Conservation (phyloP, 495 filamentous ascomycete species). For the Aspergillus leporis region DNA sequence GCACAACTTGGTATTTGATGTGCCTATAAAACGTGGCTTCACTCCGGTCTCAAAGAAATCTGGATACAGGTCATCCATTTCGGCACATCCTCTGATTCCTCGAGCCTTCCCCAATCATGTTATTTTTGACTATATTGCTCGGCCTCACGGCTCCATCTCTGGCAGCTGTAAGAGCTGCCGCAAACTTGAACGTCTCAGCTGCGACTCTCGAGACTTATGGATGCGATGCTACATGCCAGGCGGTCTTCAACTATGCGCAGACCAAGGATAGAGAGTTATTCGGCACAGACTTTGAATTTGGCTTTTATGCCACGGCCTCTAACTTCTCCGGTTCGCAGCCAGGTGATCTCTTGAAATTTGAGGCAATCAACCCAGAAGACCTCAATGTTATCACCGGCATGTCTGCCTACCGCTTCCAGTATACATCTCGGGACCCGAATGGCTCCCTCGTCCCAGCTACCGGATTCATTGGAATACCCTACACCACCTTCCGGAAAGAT, state of each 20-base stretch:
- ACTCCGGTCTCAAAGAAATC: background rate
- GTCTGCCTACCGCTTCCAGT: slow-evolving; percentile 45
- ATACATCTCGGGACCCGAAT: slow-evolving; percentile 40
- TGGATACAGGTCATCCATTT: background rate
- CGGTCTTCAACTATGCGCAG: background rate
- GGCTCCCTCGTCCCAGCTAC: slow-evolving; percentile 46
- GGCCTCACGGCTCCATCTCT: background rate
- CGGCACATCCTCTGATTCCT: background rate
- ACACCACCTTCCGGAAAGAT: slow-evolving; percentile 21
- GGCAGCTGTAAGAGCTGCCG: background rate
- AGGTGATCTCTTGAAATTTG: slow-evolving; percentile 34
- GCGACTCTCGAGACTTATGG: background rate
- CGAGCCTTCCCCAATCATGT: background rate
- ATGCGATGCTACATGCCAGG: slow-evolving; percentile 5
- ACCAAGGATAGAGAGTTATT: background rate
- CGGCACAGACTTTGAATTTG: slow-evolving; percentile 11
- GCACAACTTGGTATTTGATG: no score
- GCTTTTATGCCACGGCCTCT: slow-evolving; percentile 12
- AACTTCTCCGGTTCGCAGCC: slow-evolving; percentile 15
- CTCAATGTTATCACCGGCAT: slow-evolving; percentile 30
- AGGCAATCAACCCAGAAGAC: slow-evolving; percentile 26
- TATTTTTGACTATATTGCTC: background rate
- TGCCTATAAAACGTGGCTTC: background rate
- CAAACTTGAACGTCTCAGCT: background rate
- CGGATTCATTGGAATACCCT: slow-evolving; percentile 51